Evolutionary conservation across 768 basidiomycete species (phyloP), one percentile per base, ranked within the genome.

Genomic region (Naganishia vaughanmartiniae): DNA sequence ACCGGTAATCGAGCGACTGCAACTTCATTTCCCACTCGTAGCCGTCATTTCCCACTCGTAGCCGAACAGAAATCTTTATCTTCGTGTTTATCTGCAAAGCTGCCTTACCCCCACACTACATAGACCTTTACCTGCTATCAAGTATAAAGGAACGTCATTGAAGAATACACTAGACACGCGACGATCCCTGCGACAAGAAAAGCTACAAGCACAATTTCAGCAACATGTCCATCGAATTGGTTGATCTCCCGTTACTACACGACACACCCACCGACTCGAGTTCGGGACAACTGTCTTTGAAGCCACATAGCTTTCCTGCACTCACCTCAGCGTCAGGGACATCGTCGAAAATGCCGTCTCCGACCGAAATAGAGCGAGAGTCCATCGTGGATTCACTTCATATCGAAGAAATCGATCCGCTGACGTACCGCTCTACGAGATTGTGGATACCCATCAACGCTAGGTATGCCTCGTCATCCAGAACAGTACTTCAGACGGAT

Each of bases 351-450:
- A 54, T 42, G 31, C 53, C 51, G 15, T 39, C 67, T 36, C 67
- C 66, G 9, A 54, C 34, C 26, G 48, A 63, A 42, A 24, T 63
- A 26, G 60, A 63, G 28, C 17, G 60, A 19, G 60, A 63, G 26
- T 69, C 65, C 39, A 74, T 74, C 66, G 54, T 66, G 39, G 54
- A 65, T 48, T 74, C 74, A 5, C 71, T 74, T 34, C 55, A 55
- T 12, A 42, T 74, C n/a, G 63, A 65, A 7, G 56, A 54, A 19
- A 53, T 72, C 15, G 58, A 70, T 54, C 65, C 69, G 11, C 54
- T 58, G 45, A 69, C 70, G 55, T 74, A 56, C 48, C 66, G 66
- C 4, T 68, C 69, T 4, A 45, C 51, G 3, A 57, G 46, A 2
- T 12, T 70, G 15, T 66, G 73, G 66, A 70, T 46, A 9, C 70